Evolutionary conservation across 495 filamentous ascomycete genomes (phyloP).

Genomic region (Neurospora sp.): DNA sequence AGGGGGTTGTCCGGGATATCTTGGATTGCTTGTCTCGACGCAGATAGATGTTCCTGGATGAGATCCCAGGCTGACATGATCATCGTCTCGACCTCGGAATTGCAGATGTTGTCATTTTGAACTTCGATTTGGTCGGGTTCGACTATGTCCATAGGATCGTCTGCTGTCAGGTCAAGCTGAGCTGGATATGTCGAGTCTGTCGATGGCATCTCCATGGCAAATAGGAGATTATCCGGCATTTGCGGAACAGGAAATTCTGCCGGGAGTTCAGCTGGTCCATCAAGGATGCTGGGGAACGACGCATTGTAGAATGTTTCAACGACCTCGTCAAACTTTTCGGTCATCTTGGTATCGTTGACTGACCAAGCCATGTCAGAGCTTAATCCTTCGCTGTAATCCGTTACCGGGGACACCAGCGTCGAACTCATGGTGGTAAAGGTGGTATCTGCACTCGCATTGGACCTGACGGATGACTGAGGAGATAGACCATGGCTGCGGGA

Average conservation of each 20-base stretch:
- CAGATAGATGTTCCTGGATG: conserved; percentile 30
- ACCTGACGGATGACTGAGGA: conserved; percentile 30
- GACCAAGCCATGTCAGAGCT: background rate
- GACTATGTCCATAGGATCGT: conserved; percentile 7
- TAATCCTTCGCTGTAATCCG: conserved; percentile 20
- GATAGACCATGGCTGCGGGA: conserved; percentile 24
- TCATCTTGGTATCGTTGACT: background rate
- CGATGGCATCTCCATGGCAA: conserved; percentile 17
- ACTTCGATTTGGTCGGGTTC: conserved; percentile 3
- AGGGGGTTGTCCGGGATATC: conserved; percentile 26
- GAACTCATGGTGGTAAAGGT: conserved; percentile 11
- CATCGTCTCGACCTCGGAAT: conserved; percentile 29
- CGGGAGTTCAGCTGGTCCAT: conserved; percentile 22
- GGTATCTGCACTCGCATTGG: conserved; percentile 25
- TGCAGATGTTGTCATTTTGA: conserved; percentile 10
- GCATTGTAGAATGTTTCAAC: background rate
- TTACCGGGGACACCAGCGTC: conserved; percentile 18
- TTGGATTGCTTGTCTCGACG: conserved; percentile 27
- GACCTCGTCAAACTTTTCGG: background rate
- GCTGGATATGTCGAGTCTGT: conserved; percentile 16
- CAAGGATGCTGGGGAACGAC: background rate
- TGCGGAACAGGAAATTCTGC: conserved; percentile 17
- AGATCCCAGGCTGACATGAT: conserved; percentile 31
- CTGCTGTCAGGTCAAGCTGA: conserved; percentile 22
- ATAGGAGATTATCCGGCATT: conserved; percentile 16